Evolutionary conservation across 352 stramenopile genomes (phyloP).

Genomic region (Phytopythium litorale): DNA sequence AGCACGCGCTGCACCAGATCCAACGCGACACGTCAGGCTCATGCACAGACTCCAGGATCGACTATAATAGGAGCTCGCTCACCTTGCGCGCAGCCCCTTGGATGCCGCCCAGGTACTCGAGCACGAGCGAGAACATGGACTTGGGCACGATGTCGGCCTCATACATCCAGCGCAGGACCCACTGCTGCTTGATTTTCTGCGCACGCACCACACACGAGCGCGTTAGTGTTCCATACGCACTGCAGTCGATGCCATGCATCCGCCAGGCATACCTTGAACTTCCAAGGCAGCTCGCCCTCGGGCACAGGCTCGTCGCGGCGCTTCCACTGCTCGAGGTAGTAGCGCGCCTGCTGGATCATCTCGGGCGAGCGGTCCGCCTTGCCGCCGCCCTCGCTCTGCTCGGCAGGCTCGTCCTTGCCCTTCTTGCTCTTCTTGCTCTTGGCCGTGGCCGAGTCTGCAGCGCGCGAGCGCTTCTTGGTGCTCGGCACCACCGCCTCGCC

Average conservation of each 20-base stretch:
- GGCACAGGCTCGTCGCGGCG: conserved; percentile 41
- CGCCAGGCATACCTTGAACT: conserved; percentile 53
- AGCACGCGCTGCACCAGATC: conserved; percentile 45
- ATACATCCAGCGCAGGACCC: conserved; percentile 82
- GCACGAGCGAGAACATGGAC: conserved; percentile 68
- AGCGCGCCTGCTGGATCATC: conserved; percentile 76
- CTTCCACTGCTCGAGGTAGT: conserved; percentile 80
- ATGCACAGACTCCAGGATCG: not conserved
- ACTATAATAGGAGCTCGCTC: conserved; percentile 3
- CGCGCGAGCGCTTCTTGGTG: conserved; percentile 50
- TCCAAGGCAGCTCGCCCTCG: conserved; percentile 64
- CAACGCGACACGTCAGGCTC: not conserved
- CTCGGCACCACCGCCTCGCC: conserved; percentile 40
- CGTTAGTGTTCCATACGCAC: not conserved
- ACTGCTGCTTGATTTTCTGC: conserved; percentile 81
- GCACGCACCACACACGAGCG: conserved; percentile 8
- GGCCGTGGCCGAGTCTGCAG: not conserved
- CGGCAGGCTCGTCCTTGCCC: conserved; percentile 15
- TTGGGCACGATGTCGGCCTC: conserved; percentile 78
- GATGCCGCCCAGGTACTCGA: conserved; percentile 73
- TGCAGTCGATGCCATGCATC: not conserved
- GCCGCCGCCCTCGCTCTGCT: conserved; percentile 35
- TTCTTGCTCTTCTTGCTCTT: conserved; percentile 18
- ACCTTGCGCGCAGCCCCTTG: conserved; percentile 60
- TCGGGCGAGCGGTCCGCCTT: conserved; percentile 73